Conservation (phyloP, 2,329 filamentous ascomycete genomes). For the Anisogramma anomala region DNA sequence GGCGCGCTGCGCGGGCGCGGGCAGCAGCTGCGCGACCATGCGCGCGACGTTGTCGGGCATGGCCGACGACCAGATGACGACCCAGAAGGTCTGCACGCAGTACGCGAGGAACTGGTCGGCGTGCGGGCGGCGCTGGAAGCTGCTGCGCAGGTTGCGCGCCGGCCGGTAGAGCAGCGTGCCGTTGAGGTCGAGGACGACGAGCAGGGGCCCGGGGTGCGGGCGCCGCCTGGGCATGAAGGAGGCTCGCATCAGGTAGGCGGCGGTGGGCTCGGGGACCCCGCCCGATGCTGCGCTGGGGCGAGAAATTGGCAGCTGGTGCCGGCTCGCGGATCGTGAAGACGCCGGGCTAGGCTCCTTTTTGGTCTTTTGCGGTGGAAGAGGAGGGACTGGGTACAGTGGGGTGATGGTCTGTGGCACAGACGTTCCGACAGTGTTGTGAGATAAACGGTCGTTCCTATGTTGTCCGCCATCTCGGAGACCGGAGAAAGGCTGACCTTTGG, state of each 20-base stretch:
- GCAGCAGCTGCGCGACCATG: constrained; percentile 57
- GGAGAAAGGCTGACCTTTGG: too few species aligned
- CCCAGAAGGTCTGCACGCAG: constrained; percentile 60
- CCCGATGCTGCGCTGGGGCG: constrained; percentile 34
- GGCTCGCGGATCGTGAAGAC: constrained; percentile 14
- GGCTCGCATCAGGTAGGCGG: constrained; percentile 49
- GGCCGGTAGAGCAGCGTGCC: constrained; percentile 75
- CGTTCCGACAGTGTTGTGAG: too few species aligned
- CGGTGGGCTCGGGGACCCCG: constrained; percentile 49
- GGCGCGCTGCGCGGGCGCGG: constrained; percentile 39
- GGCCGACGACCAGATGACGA: constrained; percentile 89
- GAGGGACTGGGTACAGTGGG: neutral
- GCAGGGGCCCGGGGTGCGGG: constrained; percentile 45
- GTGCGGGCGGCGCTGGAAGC: constrained; percentile 56
- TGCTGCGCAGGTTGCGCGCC: constrained; percentile 33
- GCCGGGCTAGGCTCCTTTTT: neutral
- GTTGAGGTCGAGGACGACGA: constrained; percentile 86
- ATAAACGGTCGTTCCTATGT: too few species aligned
- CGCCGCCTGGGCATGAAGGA: constrained; percentile 30
- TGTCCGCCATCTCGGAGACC: too few species aligned
- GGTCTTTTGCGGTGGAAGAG: neutral
- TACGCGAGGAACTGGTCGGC: constrained; percentile 60
- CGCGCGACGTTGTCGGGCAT: constrained; percentile 56
- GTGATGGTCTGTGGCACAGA: too few species aligned
- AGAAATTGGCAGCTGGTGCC: constrained; percentile 10